Evolutionary conservation across 2,329 filamentous ascomycete genomes (phyloP).

Genomic region (Curvularia eragrostidis): DNA sequence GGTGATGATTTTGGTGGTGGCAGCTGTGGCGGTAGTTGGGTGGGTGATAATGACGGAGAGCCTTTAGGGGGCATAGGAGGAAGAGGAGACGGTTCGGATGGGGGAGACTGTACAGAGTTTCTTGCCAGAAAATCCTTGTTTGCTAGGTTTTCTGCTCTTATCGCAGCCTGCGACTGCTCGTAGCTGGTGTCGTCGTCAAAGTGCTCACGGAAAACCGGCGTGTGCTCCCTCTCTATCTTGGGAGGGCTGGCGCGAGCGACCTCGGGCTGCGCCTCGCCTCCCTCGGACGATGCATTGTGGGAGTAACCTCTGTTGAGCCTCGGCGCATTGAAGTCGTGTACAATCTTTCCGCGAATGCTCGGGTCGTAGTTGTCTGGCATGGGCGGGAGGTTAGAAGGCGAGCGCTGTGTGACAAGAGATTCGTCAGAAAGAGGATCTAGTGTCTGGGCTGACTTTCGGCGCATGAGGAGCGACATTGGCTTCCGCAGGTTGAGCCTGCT

Average conservation of each 20-base stretch:
- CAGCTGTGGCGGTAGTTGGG: constrained; percentile 11
- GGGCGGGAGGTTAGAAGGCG: constrained; percentile 53
- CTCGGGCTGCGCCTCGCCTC: constrained; percentile 26
- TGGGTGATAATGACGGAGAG: constrained; percentile 6
- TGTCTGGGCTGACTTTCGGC: constrained; percentile 62
- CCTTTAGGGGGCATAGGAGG: constrained; percentile 26
- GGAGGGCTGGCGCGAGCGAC: constrained; percentile 41
- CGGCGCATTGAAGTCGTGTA: constrained; percentile 71
- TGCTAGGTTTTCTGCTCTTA: constrained; percentile 56
- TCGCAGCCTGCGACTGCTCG: constrained; percentile 50
- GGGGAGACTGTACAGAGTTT: constrained; percentile 47
- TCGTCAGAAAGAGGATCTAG: constrained; percentile 58
- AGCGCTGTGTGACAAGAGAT: constrained; percentile 57
- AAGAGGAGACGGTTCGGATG: constrained; percentile 29
- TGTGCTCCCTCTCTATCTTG: constrained; percentile 55
- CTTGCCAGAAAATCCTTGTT: constrained; percentile 58
- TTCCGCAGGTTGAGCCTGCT: constrained; percentile 64
- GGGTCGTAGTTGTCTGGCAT: constrained; percentile 69
- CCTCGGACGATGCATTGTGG: constrained; percentile 41
- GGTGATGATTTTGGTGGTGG: constrained; percentile 16
- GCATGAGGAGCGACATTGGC: constrained; percentile 66
- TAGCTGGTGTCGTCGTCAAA: constrained; percentile 61
- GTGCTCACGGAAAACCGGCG: constrained; percentile 67
- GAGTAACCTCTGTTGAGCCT: constrained; percentile 55
- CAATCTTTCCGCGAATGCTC: constrained; percentile 66